phyloP scores from a whole-genome alignment of 2,329 filamentous ascomycete species.

The Ramularia endophylla region DNA sequence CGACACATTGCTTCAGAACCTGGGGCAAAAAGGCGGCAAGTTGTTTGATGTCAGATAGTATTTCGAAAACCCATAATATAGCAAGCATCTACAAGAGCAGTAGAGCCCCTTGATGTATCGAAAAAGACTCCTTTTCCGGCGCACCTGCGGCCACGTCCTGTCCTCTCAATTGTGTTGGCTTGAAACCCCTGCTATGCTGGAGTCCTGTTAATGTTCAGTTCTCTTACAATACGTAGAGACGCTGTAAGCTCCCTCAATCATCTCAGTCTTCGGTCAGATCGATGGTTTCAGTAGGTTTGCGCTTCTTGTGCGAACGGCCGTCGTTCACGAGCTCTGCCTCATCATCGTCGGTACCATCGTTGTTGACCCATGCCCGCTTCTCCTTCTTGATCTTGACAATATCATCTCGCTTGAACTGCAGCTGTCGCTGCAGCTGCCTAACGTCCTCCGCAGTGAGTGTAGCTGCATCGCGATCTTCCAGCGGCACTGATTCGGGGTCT shows the following conservation, averaged over 20 bases:
- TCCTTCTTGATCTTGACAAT: conserved; percentile 15
- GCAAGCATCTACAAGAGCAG: too few relatives aligned
- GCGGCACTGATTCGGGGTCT: conserved; percentile 20
- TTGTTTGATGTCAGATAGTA: too few relatives aligned
- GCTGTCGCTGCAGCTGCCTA: conserved; percentile 16
- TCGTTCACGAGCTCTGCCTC: conserved; percentile 3
- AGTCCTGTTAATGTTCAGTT: too few relatives aligned
- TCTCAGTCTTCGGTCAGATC: neutral
- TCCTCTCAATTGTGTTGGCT: too few relatives aligned
- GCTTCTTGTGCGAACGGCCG: conserved; percentile 8
- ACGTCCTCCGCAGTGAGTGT: conserved; percentile 20
- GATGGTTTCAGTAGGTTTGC: neutral
- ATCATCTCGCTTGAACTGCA: conserved; percentile 2
- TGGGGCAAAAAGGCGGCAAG: too few relatives aligned
- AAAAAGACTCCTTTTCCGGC: too few relatives aligned
- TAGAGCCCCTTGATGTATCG: too few relatives aligned
- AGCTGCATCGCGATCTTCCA: conserved; percentile 24
- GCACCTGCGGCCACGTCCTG: too few relatives aligned
- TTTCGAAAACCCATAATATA: too few relatives aligned
- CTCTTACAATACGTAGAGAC: neutral
- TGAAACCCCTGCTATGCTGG: too few relatives aligned
- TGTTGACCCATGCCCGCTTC: conserved; percentile 18
- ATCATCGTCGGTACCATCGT: conserved; percentile 13
- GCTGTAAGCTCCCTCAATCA: neutral
- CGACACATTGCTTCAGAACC: too few relatives aligned